Conservation (phyloP, 192 early-diverging fungal genomes). For the Anaeromyces robustus region DNA sequence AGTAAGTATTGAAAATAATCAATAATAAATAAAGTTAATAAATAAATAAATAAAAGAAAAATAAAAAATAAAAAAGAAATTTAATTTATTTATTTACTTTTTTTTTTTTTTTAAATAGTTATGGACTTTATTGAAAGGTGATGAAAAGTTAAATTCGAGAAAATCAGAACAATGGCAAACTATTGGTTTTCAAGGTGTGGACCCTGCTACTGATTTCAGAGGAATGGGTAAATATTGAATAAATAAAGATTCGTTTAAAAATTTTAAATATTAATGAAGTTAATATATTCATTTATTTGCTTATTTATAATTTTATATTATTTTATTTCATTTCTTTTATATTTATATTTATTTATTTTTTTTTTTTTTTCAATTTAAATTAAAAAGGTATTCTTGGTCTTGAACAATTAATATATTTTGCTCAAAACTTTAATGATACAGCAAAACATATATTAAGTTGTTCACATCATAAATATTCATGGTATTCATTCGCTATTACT, state of each 20-base stretch:
- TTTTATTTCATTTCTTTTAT: too few species aligned
- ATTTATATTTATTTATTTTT: too few species aligned
- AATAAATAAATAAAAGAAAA: too few species aligned
- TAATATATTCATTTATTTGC: too few species aligned
- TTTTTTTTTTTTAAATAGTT: conserved; percentile 14
- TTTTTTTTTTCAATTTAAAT: too few species aligned
- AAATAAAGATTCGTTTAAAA: too few species aligned
- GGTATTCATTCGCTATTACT: background rate
- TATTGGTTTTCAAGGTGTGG: conserved; percentile 72
- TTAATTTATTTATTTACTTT: too few species aligned
- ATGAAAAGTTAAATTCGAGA: conserved; percentile 22
- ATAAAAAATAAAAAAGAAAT: too few species aligned
- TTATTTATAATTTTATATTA: too few species aligned
- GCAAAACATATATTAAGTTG: background rate
- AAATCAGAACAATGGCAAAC: conserved; percentile 48
- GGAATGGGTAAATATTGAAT: conserved; percentile 64
- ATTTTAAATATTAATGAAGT: too few species aligned
- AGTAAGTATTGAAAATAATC: background rate
- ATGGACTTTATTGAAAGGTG: conserved; percentile 43
- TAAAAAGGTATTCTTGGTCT: background rate
- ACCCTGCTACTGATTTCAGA: conserved; percentile 73
- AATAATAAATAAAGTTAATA: too few species aligned
- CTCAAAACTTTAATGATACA: background rate
- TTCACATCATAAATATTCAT: background rate
- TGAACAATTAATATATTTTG: background rate